These are phyloP conservation scores for Arctium minus DNA, from an alignment of 129 eudicot species.

Conservation along the genomic window DNA sequence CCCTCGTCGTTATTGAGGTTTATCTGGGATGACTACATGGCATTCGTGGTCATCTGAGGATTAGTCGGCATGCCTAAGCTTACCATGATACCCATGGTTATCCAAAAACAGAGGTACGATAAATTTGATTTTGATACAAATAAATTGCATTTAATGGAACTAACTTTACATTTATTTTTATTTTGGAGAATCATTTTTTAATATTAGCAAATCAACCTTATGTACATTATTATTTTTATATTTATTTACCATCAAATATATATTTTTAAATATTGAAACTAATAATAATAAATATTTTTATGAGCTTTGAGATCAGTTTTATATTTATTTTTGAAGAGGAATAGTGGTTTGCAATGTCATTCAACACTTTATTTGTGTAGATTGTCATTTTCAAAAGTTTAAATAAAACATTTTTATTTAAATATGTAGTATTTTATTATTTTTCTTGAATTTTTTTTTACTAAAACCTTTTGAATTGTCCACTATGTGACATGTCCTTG, in stretches of 20 bases:
- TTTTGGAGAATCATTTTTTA: neutral
- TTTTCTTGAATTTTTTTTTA: neutral
- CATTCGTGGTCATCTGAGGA: no score
- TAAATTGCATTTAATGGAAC: neutral
- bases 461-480: neutral
- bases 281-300: no score
- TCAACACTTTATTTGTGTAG: constrained; percentile 15
- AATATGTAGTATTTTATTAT: neutral
- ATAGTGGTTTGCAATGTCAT: constrained; percentile 18
- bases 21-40: neutral
- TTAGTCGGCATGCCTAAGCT: no score
- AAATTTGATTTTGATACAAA: neutral
- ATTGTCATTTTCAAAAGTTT: constrained; percentile 17
- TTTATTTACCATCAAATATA: neutral
- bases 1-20: neutral
- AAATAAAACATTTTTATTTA: neutral
- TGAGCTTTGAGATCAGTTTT: neutral
- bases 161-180: neutral
- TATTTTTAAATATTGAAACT: neutral
- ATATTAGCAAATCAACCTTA: neutral
- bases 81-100: neutral
- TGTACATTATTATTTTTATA: neutral
- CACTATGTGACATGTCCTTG: neutral
- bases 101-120: neutral
- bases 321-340: neutral